phyloP scores from a whole-genome alignment of 2,329 filamentous ascomycete genomes.

The Thielaviopsis euricoi region DNA sequence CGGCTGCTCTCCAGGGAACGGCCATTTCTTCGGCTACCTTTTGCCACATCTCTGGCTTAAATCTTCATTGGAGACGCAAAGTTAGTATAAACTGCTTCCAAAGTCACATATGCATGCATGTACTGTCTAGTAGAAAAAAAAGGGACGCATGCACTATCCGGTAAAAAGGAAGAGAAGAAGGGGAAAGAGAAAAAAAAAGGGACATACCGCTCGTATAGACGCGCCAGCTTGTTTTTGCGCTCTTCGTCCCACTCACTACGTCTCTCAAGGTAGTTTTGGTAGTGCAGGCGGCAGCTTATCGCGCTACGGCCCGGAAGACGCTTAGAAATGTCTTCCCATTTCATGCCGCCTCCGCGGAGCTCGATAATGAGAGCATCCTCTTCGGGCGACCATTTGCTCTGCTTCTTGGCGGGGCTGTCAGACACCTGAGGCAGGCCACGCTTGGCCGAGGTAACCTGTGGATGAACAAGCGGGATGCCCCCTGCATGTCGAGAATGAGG shows the following conservation, averaged over 20 bases:
- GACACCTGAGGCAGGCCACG: slow-evolving; percentile 37
- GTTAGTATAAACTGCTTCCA: too few relatives aligned
- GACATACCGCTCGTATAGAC: slow-evolving; percentile 81
- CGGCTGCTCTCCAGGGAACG: slow-evolving; percentile 85
- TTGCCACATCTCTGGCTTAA: slow-evolving; percentile 96
- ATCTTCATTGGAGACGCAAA: too few relatives aligned
- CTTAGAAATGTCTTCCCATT: slow-evolving; percentile 97
- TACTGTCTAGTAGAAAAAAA: background rate
- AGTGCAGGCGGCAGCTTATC: slow-evolving; percentile 86
- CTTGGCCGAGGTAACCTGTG: slow-evolving; percentile 19
- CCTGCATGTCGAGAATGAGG: slow-evolving; percentile 1
- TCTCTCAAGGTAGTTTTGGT: slow-evolving; percentile 92
- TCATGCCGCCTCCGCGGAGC: slow-evolving; percentile 79
- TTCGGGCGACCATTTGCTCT: slow-evolving; percentile 91
- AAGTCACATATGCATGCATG: too few relatives aligned
- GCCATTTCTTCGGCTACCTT: slow-evolving; percentile 91
- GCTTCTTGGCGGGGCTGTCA: slow-evolving; percentile 71
- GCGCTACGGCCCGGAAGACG: slow-evolving; percentile 76
- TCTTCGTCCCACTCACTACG: slow-evolving; percentile 94
- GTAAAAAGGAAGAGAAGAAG: too few relatives aligned
- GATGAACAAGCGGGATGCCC: slow-evolving; percentile 14
- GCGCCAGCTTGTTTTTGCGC: slow-evolving; percentile 88
- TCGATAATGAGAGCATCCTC: slow-evolving; percentile 92
- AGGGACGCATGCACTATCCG: too few relatives aligned
- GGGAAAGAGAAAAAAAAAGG: background rate